Evolutionary conservation across 495 filamentous ascomycete genomes (phyloP).

Genomic region (Penicillium bialowiezense): DNA sequence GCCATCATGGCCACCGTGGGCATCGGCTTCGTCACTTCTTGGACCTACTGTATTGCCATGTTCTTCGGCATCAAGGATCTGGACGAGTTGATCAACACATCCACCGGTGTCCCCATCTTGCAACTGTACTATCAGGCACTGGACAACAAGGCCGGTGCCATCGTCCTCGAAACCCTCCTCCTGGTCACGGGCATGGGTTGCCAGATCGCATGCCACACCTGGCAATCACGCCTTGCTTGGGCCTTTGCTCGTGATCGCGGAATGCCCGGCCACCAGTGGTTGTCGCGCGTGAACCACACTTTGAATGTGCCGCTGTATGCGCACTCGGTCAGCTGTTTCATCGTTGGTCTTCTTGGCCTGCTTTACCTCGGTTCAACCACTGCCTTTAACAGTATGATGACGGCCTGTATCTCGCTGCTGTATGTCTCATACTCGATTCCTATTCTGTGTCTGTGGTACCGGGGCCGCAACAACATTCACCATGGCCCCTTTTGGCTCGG

Average conservation of each 20-base stretch:
- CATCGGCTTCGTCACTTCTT: constrained; percentile 58
- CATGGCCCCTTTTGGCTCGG: constrained; percentile 48
- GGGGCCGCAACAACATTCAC: constrained; percentile 48
- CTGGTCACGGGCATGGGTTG: constrained; percentile 56
- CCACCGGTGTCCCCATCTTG: constrained; percentile 56
- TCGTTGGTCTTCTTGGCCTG: constrained; percentile 50
- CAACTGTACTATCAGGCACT: constrained; percentile 57
- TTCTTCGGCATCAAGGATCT: constrained; percentile 59
- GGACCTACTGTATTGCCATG: constrained; percentile 54
- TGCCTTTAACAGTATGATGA: constrained; percentile 56
- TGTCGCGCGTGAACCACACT: constrained; percentile 45
- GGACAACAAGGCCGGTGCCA: constrained; percentile 49
- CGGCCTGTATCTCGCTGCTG: constrained; percentile 49
- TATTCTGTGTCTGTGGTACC: constrained; percentile 42
- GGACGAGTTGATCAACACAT: constrained; percentile 37
- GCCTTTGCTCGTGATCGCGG: constrained; percentile 59
- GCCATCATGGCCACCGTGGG: constrained; percentile 59
- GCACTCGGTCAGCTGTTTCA: constrained; percentile 45
- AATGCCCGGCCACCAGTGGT: constrained; percentile 45
- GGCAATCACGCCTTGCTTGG: constrained; percentile 59
- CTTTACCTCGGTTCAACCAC: constrained; percentile 54
- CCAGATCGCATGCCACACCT: constrained; percentile 53
- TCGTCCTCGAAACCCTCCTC: constrained; percentile 53
- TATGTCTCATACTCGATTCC: constrained; percentile 55
- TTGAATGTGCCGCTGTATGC: constrained; percentile 55